Conservation (phyloP, 306 rosid species). For the Alnus rubra region DNA sequence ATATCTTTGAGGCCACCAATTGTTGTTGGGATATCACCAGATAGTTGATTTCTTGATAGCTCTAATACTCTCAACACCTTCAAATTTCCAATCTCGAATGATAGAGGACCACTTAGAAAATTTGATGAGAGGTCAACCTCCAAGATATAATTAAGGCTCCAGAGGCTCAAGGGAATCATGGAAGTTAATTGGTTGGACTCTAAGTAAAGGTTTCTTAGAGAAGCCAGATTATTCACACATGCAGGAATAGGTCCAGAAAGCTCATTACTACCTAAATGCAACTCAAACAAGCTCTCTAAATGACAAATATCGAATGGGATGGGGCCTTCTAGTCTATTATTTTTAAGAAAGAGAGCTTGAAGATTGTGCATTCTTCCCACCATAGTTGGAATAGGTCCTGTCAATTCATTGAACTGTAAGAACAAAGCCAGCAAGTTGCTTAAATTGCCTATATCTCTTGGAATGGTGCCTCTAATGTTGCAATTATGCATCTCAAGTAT, state of each 20-base stretch:
- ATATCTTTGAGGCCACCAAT: too few species aligned
- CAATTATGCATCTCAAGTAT: too few species aligned
- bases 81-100: slow-evolving; percentile 12
- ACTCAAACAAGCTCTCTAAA: not conserved
- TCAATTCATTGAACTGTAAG: too few species aligned
- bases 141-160: slow-evolving; percentile 9
- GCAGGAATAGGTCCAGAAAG: slow-evolving; percentile 14
- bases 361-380: too few species aligned
- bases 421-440: too few species aligned
- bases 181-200: slow-evolving; percentile 20
- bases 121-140: slow-evolving; percentile 6
- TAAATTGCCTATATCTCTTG: too few species aligned
- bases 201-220: not conserved
- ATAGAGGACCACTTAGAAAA: slow-evolving; percentile 29
- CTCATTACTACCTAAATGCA: not conserved
- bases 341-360: too few species aligned
- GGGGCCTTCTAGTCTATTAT: slow-evolving; percentile 14
- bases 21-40: too few species aligned
- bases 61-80: slow-evolving; percentile 18
- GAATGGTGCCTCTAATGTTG: too few species aligned
- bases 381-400: too few species aligned
- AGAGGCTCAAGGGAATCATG: slow-evolving; percentile 4
- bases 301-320: not conserved
- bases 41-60: too few species aligned
- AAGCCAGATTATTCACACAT: not conserved